Base-by-base conservation (phyloP, 495 filamentous ascomycete species). In the Aspergillus indologenus region DNA sequence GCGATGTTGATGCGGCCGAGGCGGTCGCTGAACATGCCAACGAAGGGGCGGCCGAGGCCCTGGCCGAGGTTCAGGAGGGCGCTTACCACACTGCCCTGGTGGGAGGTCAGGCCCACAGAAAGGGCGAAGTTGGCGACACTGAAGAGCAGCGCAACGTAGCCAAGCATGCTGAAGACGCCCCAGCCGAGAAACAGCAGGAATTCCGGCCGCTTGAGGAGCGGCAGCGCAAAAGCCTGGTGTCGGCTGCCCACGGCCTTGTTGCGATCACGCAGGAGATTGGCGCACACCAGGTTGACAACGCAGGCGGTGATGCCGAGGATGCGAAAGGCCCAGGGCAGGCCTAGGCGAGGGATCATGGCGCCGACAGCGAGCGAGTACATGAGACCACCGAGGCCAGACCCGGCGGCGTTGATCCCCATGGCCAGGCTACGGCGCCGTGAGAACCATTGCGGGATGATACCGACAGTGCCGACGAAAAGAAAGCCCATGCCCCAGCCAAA, bases 401-500 rank as follows among this genome's bases (percentile, higher is more conserved):
- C 91, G 14, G 84, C 81, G 0, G 89, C 81, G 2, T 85, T 81
- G 53, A 91, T 85, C 2, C 88, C 86, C 68, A 87, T 90, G 7
- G 90, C 90, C 23, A 94, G 79, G 49, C 84, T 85, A 15, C 89
- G 81, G 5, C 81, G 79, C 29, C 82, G 83, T 22, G 72, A 74
- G 71, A 96, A 94, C 91, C 91, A 94, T 64, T 94, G 89, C 2
- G 89, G 83, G 0, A 88, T 78, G 15, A 92, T 83, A 17, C 85
- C 83, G 2, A 88, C 85, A 23, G 82, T 87, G 20, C 84, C 80
- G 8, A 87, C 88, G 70, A 90, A 96, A 19, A 86, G 79, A 56
- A 94, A 88, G 1, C 90, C 89, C 72, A 92, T 82, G 0, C 88
- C 90, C 45, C 85, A 68, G 24, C 90, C 90, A 58, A 94, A 89